Conservation (phyloP, 306 rosid species). For the Corylus heterophylla region DNA sequence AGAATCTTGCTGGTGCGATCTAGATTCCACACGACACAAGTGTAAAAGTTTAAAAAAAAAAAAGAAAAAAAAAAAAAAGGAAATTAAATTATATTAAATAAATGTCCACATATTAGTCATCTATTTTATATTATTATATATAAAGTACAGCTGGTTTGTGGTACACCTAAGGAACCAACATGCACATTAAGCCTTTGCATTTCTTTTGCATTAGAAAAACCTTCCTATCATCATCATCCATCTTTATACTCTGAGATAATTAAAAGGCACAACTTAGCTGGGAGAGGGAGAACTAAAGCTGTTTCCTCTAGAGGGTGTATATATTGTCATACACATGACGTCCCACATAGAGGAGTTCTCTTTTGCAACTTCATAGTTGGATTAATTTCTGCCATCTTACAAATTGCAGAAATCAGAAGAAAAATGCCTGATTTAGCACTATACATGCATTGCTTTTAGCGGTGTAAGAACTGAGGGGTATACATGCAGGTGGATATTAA, state of each 20-base stretch:
- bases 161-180: background rate
- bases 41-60: no score
- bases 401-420: no score
- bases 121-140: background rate
- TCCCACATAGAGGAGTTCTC: background rate
- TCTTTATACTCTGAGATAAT: background rate
- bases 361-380: background rate
- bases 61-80: no score
- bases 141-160: background rate
- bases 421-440: no score
- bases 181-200: background rate
- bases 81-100: no score
- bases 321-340: background rate
- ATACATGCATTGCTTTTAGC: no score
- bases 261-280: background rate
- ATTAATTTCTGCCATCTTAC: no score
- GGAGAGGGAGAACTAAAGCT: background rate
- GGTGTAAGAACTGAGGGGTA: no score
- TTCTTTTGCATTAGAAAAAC: background rate
- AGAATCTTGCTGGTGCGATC: background rate
- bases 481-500: no score
- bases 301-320: background rate
- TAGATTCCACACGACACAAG: background rate
- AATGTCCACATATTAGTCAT: background rate
- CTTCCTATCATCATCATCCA: background rate